phyloP scores from a whole-genome alignment of 257 asterid genomes.

The Oldenlandia corymbosa region DNA sequence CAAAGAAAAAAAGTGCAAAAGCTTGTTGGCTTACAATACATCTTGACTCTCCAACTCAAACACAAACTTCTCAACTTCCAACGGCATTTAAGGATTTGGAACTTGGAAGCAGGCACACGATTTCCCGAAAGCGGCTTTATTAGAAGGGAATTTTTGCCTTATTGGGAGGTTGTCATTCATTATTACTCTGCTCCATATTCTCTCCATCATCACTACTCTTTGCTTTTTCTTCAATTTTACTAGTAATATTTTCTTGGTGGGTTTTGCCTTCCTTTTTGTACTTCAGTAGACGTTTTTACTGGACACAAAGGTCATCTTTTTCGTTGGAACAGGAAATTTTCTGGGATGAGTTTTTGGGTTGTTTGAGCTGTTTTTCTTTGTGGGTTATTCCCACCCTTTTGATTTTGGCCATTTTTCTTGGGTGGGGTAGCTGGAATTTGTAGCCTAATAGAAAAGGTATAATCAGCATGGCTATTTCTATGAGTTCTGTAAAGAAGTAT shows the following conservation, averaged over 20 bases:
- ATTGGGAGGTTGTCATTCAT: too few relatives aligned
- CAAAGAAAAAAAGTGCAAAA: too few relatives aligned
- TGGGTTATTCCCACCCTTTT: slow-evolving; percentile 4
- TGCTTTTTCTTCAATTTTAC: neutral
- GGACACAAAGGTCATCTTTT: neutral
- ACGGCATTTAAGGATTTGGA: neutral
- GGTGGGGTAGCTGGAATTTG: neutral
- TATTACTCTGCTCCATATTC: too few relatives aligned
- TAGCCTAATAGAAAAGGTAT: neutral
- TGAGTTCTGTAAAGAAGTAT: slow-evolving; percentile 33
- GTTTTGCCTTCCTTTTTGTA: too few relatives aligned
- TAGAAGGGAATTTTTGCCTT: neutral
- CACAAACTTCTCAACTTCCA: neutral
- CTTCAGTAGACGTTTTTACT: neutral
- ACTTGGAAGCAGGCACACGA: neutral
- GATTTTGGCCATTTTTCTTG: neutral
- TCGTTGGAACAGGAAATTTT: neutral
- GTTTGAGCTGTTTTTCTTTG: neutral
- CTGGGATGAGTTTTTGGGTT: neutral
- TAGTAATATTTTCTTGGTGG: too few relatives aligned
- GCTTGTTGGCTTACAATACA: too few relatives aligned
- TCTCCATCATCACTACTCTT: neutral
- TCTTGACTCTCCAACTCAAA: neutral
- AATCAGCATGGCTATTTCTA: slow-evolving; percentile 33
- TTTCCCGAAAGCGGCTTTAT: neutral